These are phyloP conservation scores for Candolleomyces aberdarensis DNA, from an alignment of 768 basidiomycete genomes.

Conservation along the genomic window DNA sequence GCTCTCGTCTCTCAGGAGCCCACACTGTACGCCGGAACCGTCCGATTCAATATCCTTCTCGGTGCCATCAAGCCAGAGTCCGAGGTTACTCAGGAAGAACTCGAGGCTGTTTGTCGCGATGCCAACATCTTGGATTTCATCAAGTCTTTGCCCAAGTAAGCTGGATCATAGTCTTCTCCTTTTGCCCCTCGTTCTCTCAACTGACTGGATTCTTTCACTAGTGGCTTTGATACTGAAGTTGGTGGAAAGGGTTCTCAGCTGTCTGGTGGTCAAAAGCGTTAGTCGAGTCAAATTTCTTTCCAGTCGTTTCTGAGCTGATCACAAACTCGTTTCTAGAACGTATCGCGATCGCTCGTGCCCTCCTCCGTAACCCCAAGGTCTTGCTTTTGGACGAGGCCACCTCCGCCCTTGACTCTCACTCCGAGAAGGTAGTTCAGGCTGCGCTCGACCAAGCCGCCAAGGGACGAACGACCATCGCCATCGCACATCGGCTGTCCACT, in stretches of 20 bases:
- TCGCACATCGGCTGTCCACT: slow-evolving; percentile 90
- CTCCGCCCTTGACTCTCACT: slow-evolving; percentile 85
- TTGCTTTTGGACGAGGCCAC: slow-evolving; percentile 88
- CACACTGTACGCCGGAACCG: slow-evolving; percentile 75
- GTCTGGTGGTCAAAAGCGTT: slow-evolving; percentile 86
- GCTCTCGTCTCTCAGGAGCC: slow-evolving; percentile 83
- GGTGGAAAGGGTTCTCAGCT: slow-evolving; percentile 89
- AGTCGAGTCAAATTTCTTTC: slow-evolving; percentile 16
- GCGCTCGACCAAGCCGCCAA: slow-evolving; percentile 90
- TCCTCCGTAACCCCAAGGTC: slow-evolving; percentile 87
- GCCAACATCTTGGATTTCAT: slow-evolving; percentile 95
- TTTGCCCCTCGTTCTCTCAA: background rate
- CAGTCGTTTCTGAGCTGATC: background rate
- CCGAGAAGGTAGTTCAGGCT: slow-evolving; percentile 94
- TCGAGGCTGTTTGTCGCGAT: slow-evolving; percentile 73
- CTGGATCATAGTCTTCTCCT: slow-evolving; percentile 8
- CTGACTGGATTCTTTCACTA: slow-evolving; percentile 21
- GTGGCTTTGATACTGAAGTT: slow-evolving; percentile 89
- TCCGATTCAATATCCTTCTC: slow-evolving; percentile 79
- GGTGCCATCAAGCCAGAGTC: slow-evolving; percentile 64
- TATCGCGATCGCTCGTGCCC: slow-evolving; percentile 85
- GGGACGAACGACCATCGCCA: slow-evolving; percentile 91
- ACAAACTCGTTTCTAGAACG: slow-evolving; percentile 35
- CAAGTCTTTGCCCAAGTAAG: slow-evolving; percentile 75
- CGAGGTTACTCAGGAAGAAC: slow-evolving; percentile 72